Evolutionary conservation across 352 stramenopile species (phyloP).

Genomic region (Plasmopara halstedii): DNA sequence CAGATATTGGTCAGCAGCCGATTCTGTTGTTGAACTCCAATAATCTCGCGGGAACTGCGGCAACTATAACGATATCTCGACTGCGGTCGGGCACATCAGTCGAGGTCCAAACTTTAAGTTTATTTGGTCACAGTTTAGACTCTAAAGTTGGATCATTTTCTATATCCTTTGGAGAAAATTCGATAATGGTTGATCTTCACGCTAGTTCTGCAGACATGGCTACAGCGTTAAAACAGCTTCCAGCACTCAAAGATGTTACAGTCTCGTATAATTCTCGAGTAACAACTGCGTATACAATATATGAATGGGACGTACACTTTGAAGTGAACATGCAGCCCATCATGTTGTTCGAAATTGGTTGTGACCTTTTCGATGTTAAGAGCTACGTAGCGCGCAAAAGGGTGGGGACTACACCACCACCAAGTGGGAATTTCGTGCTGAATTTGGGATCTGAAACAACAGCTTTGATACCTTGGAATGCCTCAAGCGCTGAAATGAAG

Average conservation of each 20-base stretch:
- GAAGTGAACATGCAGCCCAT: neutral
- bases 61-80: neutral
- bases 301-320: conserved; percentile 1
- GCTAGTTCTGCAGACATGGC: neutral
- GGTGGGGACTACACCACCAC: conserved; percentile 1
- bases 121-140: neutral
- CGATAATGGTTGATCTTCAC: neutral
- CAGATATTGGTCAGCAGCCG: neutral
- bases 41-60: neutral
- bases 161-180: neutral
- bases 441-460: conserved; percentile 13
- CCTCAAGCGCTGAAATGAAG: neutral
- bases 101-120: neutral
- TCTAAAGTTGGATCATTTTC: neutral
- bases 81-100: neutral
- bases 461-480: conserved; percentile 14
- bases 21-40: neutral
- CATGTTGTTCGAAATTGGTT: neutral
- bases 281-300: neutral
- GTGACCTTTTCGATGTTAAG: neutral
- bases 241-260: neutral
- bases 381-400: neutral
- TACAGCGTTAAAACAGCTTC: neutral
- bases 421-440: conserved; percentile 6
- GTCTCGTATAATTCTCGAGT: neutral